Base-by-base conservation (phyloP, 2,329 filamentous ascomycete genomes). In the Bipolaris sorokiniana region DNA sequence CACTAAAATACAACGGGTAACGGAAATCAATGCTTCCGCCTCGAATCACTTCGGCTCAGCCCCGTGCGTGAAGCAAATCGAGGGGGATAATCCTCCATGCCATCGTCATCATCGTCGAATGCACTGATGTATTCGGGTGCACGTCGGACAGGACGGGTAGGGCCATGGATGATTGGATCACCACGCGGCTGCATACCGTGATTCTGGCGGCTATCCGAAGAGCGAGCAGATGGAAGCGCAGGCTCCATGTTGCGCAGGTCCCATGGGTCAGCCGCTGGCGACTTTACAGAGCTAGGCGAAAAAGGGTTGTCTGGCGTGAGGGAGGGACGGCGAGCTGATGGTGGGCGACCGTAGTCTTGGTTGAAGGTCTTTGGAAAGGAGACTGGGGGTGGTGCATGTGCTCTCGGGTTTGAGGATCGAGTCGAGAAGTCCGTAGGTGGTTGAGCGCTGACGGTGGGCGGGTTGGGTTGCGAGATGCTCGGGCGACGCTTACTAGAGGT, bases 401-500 rank as follows among this genome's bases (percentile, higher is more conserved):
- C 58, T 3, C 69, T 63, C 23, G 61, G 60, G 4, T 59, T 64
- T 20, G 65, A 60, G 11, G 62, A 57, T 3, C 64, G 64, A 2
- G 58, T 53, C 48, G 55, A 50, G 48, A 64, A 69, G n/a, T 58
- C 51, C 38, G 59, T 31, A 13, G 45, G 53, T 13, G 46, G 44
- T 40, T 66, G 62, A 6, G 62, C 36, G 22, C 57, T 66, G 34
- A 58, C 44, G 0, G 48, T 37, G 4, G 70, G 69, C 3, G 67
- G 65, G 26, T 50, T 61, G 2, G 61, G 53, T 40, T 74, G 71
- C 16, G 62, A 56, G 48, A 73, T 56, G 46, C 66, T 70, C 10
- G 67, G 55, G 3, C 65, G 63, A 7, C 66, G 69, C 23, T 57
- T 60, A 49, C 64, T 67, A 42, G 58, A 62, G 4, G 64, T 55